These are phyloP conservation scores for Termitomyces sp. DNA, from an alignment of 768 basidiomycete genomes.

Conservation along the genomic window DNA sequence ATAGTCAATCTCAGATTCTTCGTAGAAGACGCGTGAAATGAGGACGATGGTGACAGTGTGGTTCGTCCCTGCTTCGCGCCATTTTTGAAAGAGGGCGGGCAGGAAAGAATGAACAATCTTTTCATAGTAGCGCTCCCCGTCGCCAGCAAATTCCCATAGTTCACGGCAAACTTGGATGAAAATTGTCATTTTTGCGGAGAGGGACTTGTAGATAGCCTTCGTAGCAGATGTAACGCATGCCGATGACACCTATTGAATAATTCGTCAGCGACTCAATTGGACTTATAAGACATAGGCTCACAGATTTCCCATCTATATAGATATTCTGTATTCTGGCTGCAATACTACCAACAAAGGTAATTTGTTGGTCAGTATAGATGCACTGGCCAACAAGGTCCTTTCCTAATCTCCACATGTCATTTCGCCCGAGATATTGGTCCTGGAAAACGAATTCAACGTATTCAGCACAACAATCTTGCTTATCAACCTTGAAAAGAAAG, in stretches of 20 bases:
- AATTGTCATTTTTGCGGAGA: constrained; percentile 88
- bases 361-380: constrained; percentile 79
- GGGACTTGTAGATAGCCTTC: constrained; percentile 83
- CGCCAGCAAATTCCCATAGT: constrained; percentile 95
- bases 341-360: constrained; percentile 80
- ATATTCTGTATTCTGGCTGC: constrained; percentile 81
- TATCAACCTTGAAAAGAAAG: constrained; percentile 56
- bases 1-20: constrained; percentile 72
- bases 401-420: constrained; percentile 96
- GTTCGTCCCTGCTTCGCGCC: constrained; percentile 81
- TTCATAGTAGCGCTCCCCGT: constrained; percentile 93
- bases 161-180: constrained; percentile 97
- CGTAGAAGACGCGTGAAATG: constrained; percentile 90
- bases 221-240: constrained; percentile 80
- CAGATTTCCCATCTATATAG: constrained; percentile 67
- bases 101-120: constrained; percentile 98
- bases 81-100: constrained; percentile 81
- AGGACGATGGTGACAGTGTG: constrained; percentile 94
- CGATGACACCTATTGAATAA: constrained; percentile 61
- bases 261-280: background rate
- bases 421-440: constrained; percentile 92
- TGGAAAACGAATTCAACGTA: constrained; percentile 90
- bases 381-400: constrained; percentile 78
- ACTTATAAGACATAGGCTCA: constrained; percentile 23
- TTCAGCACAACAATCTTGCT: constrained; percentile 57